Conservation (phyloP, 208 protist genomes). For the Trypanosoma mega region DNA sequence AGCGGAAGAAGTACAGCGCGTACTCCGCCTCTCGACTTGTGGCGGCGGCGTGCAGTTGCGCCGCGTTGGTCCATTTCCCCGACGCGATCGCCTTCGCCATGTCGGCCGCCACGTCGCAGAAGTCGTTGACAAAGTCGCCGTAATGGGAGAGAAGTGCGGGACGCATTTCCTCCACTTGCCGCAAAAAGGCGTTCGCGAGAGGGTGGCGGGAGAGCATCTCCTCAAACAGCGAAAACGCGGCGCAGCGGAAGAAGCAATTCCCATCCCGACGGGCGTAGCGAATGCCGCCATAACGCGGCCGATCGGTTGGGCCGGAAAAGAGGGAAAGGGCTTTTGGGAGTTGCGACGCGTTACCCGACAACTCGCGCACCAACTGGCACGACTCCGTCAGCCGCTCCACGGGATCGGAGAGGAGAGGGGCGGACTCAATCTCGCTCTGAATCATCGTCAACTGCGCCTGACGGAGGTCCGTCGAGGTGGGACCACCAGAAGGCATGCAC, state of each 20-base stretch:
- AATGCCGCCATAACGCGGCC: constrained; percentile 29
- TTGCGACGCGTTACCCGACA: constrained; percentile 37
- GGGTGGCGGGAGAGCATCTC: constrained; percentile 22
- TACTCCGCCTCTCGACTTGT: constrained; percentile 45
- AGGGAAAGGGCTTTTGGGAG: constrained; percentile 50
- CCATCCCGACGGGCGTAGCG: constrained; percentile 76
- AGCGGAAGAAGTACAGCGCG: constrained; percentile 67
- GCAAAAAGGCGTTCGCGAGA: constrained; percentile 23
- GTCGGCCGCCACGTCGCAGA: constrained; percentile 52
- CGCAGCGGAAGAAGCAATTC: constrained; percentile 88
- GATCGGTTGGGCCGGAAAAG: constrained; percentile 1
- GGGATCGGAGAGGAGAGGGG: constrained; percentile 38
- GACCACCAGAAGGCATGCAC: neutral
- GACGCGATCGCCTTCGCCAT: constrained; percentile 28
- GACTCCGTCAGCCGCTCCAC: constrained; percentile 31
- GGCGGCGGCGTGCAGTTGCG: constrained; percentile 27
- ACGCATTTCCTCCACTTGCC: constrained; percentile 23
- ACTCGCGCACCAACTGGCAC: constrained; percentile 40
- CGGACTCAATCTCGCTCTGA: constrained; percentile 47
- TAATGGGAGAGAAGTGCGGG: constrained; percentile 38
- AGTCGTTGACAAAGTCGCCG: constrained; percentile 74
- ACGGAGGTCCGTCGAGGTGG: constrained; percentile 15
- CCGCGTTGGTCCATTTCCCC: constrained; percentile 25
- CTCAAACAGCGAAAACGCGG: constrained; percentile 58
- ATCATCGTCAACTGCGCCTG: constrained; percentile 64